Conservation (phyloP, 2,329 filamentous ascomycete genomes). For the Teratosphaeria destructans region DNA sequence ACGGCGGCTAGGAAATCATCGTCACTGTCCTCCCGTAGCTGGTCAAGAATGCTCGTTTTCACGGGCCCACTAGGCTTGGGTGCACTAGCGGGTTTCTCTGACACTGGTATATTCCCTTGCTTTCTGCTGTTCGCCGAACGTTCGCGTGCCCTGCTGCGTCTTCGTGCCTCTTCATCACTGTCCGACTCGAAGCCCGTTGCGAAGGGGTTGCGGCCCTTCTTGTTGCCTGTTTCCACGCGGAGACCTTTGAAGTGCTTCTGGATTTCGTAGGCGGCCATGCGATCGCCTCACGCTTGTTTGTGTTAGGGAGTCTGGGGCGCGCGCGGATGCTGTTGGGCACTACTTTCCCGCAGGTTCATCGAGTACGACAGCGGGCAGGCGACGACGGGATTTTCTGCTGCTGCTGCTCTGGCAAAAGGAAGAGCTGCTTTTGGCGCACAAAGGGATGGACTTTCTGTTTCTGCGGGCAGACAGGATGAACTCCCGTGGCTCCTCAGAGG, state of each 20-base stretch:
- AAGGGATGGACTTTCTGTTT: background rate
- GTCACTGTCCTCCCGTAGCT: constrained; percentile 10
- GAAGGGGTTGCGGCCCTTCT: constrained; percentile 20
- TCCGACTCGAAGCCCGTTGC: constrained; percentile 26
- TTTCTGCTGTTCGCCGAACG: constrained; percentile 11
- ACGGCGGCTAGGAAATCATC: constrained; percentile 18
- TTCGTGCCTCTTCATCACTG: constrained; percentile 16
- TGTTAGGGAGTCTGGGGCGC: background rate
- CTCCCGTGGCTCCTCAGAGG: background rate
- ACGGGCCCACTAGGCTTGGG: background rate
- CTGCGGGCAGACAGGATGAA: background rate
- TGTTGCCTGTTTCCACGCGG: constrained; percentile 21
- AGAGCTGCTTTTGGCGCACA: background rate
- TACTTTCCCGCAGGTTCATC: background rate
- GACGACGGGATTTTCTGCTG: background rate
- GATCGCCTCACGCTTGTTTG: background rate
- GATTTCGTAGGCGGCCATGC: constrained; percentile 24
- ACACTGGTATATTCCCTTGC: constrained; percentile 6
- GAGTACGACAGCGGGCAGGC: background rate
- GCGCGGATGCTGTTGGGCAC: background rate
- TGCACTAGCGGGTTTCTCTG: constrained; percentile 7
- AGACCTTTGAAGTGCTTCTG: constrained; percentile 23
- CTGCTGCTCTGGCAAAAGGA: background rate
- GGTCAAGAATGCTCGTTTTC: constrained; percentile 10
- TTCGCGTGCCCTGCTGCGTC: constrained; percentile 12